phyloP scores from a whole-genome alignment of 805 yeast genomes.

The Kazachstania viticola region DNA sequence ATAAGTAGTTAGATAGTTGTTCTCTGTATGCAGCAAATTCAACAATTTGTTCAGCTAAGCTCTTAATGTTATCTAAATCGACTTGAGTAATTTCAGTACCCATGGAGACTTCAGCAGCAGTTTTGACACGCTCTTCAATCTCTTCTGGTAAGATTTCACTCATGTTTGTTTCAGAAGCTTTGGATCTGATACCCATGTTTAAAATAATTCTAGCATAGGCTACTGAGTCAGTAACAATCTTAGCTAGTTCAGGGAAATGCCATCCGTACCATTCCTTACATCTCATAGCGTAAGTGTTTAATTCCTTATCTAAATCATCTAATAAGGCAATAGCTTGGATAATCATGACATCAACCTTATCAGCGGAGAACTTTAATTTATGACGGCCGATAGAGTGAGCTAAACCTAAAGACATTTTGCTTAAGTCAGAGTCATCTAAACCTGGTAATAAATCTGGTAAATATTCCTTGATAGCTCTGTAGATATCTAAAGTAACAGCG shows the following conservation, averaged over 20 bases:
- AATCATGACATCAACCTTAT: constrained; percentile 97
- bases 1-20: constrained; percentile 81
- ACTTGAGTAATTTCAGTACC: constrained; percentile 95
- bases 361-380: constrained; percentile 93
- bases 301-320: constrained; percentile 94
- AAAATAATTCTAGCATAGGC: constrained; percentile 92
- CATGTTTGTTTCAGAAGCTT: constrained; percentile 82
- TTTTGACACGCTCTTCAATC: constrained; percentile 78
- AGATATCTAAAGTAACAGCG: constrained; percentile 87
- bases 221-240: constrained; percentile 89
- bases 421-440: constrained; percentile 67
- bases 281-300: constrained; percentile 97
- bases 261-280: constrained; percentile 99
- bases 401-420: constrained; percentile 94
- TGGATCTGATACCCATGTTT: constrained; percentile 88
- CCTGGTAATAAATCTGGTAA: constrained; percentile 94
- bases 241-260: constrained; percentile 99
- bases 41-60: constrained; percentile 91
- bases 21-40: constrained; percentile 95
- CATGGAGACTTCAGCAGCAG: constrained; percentile 96
- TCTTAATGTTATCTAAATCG: constrained; percentile 78
- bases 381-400: constrained; percentile 98
- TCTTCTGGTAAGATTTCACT: constrained; percentile 89
- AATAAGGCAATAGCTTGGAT: constrained; percentile 96
- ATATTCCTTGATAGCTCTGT: constrained; percentile 90